Conservation (phyloP, 345 rosid genomes). For the Hypericum perforatum region DNA sequence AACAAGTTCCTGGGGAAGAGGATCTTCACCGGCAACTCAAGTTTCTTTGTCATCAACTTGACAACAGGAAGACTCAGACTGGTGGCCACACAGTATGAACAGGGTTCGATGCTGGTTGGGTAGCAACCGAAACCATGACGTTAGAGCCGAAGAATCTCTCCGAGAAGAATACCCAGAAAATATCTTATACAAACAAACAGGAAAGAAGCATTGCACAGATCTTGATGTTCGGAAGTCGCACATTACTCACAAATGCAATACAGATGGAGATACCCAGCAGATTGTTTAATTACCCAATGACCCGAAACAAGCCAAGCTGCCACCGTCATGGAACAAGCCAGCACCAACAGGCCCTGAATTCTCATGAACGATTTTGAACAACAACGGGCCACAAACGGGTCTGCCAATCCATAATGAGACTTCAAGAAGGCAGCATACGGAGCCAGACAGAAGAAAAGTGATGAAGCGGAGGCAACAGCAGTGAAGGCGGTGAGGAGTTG, state of each 20-base stretch:
- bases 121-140: constrained; percentile 98
- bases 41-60: constrained; percentile 84
- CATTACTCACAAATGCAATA: constrained; percentile 90
- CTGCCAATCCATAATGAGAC: constrained; percentile 60
- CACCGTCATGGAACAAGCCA: constrained; percentile 45
- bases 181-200: constrained; percentile 85
- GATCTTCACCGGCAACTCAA: constrained; percentile 90
- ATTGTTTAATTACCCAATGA: constrained; percentile 91
- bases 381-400: constrained; percentile 78
- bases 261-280: constrained; percentile 85
- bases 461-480: constrained; percentile 78
- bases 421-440: constrained; percentile 53
- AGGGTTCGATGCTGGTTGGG: constrained; percentile 91
- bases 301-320: constrained; percentile 91
- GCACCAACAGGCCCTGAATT: constrained; percentile 48
- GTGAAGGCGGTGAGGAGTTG: constrained; percentile 85
- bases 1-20: constrained; percentile 76
- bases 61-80: constrained; percentile 93
- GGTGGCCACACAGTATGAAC: constrained; percentile 86
- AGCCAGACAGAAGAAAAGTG: constrained; percentile 72
- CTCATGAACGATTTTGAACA: constrained; percentile 75
- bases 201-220: constrained; percentile 78
- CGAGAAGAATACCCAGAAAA: constrained; percentile 98
- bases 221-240: constrained; percentile 90
- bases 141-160: constrained; percentile 97